Evolutionary conservation across 139 green algal genomes (phyloP).

Genomic region (Picochlorum sp.): DNA sequence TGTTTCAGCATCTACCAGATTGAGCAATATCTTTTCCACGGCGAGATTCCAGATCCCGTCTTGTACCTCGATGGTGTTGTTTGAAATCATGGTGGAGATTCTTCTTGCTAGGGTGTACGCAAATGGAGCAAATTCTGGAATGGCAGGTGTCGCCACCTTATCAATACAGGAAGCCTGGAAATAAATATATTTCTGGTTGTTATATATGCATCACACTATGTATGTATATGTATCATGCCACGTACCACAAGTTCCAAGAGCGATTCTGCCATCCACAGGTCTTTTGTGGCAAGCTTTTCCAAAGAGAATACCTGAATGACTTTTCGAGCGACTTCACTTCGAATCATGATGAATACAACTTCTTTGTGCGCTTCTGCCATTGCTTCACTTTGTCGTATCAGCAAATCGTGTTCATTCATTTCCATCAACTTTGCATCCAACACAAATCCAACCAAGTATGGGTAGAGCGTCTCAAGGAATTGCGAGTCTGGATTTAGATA

Average conservation of each 20-base stretch:
- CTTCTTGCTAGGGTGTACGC: conserved; percentile 38
- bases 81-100: conserved; percentile 14
- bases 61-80: not conserved
- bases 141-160: not conserved
- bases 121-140: conserved; percentile 56
- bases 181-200: not conserved
- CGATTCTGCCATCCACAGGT: conserved; percentile 28
- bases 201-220: too few species aligned
- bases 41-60: conserved; percentile 40
- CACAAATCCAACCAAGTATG: conserved; percentile 28
- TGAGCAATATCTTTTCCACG: conserved; percentile 52
- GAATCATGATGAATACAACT: conserved; percentile 31
- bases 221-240: too few species aligned
- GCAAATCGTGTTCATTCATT: conserved; percentile 5
- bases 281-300: conserved; percentile 32
- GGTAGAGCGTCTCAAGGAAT: conserved; percentile 41
- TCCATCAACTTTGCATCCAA: conserved; percentile 30
- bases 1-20: conserved; percentile 47
- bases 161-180: conserved; percentile 6
- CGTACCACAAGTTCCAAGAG: conserved; percentile 36
- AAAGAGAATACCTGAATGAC: conserved; percentile 38
- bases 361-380: conserved; percentile 6
- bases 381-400: not conserved
- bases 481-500: conserved; percentile 21
- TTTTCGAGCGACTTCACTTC: conserved; percentile 34